These are phyloP conservation scores for Nephelium lappaceum DNA, from an alignment of 345 rosid genomes.

Conservation along the genomic window DNA sequence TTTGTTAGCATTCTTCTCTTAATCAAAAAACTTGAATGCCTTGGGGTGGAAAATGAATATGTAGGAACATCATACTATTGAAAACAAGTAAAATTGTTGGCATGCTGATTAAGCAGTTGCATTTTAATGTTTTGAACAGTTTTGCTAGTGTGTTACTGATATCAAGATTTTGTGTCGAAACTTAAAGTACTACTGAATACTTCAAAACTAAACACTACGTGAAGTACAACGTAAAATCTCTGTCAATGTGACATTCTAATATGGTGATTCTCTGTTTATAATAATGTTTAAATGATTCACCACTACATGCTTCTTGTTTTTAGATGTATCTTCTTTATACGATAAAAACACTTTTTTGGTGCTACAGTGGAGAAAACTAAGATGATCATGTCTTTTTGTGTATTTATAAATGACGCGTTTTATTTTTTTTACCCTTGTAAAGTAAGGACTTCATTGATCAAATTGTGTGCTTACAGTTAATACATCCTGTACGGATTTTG, in stretches of 20 bases:
- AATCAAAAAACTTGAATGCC: too few species aligned
- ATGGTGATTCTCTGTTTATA: background rate
- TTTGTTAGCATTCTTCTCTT: too few species aligned
- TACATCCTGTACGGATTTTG: conserved; percentile 64
- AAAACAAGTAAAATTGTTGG: too few species aligned
- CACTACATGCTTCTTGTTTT: background rate
- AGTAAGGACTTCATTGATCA: background rate
- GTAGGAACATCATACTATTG: too few species aligned
- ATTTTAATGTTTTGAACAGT: too few species aligned
- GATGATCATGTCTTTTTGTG: background rate
- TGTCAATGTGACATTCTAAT: background rate
- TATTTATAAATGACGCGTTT: background rate
- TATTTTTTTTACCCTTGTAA: background rate
- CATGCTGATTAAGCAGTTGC: too few species aligned
- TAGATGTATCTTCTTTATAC: background rate
- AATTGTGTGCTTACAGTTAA: conserved; percentile 43
- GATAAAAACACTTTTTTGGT: background rate
- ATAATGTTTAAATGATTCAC: background rate
- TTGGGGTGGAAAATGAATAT: too few species aligned
- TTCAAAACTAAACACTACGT: background rate
- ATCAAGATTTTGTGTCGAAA: too few species aligned
- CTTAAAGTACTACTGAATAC: background rate
- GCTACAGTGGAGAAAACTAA: background rate
- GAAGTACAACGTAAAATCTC: background rate
- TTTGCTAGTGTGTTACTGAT: too few species aligned